Evolutionary conservation across 2,329 filamentous ascomycete genomes (phyloP), one percentile per base, ranked within the genome.

Genomic region (Paramyrothecium roridum): DNA sequence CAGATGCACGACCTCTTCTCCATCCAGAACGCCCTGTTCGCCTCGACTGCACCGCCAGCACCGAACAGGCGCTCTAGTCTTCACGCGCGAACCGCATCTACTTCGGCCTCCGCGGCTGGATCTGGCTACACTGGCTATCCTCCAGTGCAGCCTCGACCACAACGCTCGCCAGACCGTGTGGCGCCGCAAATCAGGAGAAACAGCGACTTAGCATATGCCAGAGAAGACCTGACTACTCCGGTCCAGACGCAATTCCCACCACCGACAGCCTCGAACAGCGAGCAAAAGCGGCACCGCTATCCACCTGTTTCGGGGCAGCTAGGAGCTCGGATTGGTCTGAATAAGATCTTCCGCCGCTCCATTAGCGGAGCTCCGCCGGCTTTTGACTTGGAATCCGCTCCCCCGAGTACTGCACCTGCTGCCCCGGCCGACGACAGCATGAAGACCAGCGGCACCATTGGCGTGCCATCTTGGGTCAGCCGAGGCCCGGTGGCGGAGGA

Each of bases 41-140:
- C 72, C 1, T 66, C 70, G 3, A 68, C 70, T 1, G 73, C 74
- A 2, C 80, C 79, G 0, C 75, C 79, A 1, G 75, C 80, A 2
- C 81, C 82, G 0, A 70, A 80, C 50, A 71, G 82, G 13, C 72
- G 79, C 51, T 84, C 81, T 3, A 85, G 82, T 60, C 66, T 85
- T 3, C 74, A 80, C 52, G 78, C 80, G 2, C 74, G 72, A 34
- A 79, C 75, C 0, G 74, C 74, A 19, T 67, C 68, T 1, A 57
- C 62, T 47, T 52, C 56, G 46, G 54, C 50, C 53, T 17, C n/a
- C n/a, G 12, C 13, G 13, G 13, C 37, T 43, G 19, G 8, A 12
- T 43, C n/a, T 52, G 48, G 33, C 30, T 54, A 55, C 17, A 33
- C n/a, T 52, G 48, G 33, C 30, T 54, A 55, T 22, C 53, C 46